phyloP scores from a whole-genome alignment of 1,284 basidiomycete genomes.

The Ustilago loliicola region DNA sequence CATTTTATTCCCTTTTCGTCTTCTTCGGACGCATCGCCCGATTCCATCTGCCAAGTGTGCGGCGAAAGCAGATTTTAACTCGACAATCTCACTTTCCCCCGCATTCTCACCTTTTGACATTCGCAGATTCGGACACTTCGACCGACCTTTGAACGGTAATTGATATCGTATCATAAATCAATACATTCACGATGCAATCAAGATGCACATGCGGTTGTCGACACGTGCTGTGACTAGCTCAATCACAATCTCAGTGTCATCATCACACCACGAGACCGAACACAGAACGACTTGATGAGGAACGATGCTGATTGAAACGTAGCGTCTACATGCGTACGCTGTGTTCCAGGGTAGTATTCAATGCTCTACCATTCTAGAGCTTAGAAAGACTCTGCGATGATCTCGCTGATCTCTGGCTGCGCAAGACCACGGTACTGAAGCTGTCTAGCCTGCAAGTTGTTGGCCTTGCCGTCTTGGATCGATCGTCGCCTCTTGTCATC shows the following conservation, averaged over 20 bases:
- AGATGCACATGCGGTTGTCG: too few species aligned
- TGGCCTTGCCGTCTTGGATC: constrained; percentile 2
- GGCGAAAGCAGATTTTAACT: constrained; percentile 33
- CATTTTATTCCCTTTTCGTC: not conserved
- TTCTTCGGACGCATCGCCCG: constrained; percentile 7
- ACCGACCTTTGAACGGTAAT: constrained; percentile 24
- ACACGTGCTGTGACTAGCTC: too few species aligned
- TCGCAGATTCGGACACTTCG: constrained; percentile 13
- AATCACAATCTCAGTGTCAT: too few species aligned
- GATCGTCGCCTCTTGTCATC: not conserved
- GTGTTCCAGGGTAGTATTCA: too few species aligned
- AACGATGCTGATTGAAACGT: too few species aligned
- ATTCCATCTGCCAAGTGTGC: not conserved
- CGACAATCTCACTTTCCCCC: constrained; percentile 12
- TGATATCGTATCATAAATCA: too few species aligned
- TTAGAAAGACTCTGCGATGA: constrained; percentile 23
- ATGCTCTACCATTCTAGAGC: not conserved
- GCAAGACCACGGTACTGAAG: constrained; percentile 25
- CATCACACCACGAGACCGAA: too few species aligned
- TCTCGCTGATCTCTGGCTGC: constrained; percentile 35
- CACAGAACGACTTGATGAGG: too few species aligned
- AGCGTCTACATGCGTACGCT: too few species aligned
- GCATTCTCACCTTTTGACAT: constrained; percentile 9
- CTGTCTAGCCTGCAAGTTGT: constrained; percentile 17
- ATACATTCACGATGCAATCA: too few species aligned